Evolutionary conservation across 2,329 filamentous ascomycete species (phyloP).

Genomic region (Colletotrichum sp.): DNA sequence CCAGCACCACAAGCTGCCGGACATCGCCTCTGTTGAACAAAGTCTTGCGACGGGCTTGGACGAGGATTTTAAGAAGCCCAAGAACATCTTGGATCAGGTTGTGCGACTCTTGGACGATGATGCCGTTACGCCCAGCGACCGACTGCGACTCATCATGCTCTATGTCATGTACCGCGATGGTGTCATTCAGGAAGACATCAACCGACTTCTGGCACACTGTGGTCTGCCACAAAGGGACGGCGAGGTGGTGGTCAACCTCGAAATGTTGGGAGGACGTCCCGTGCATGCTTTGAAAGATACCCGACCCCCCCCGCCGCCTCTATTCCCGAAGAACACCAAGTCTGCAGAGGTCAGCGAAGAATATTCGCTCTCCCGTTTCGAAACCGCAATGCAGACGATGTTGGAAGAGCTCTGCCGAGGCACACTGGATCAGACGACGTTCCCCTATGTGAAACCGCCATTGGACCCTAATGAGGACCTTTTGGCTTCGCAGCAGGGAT

Average conservation of each 20-base stretch:
- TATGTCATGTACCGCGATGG: slow-evolving; percentile 89
- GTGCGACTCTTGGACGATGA: slow-evolving; percentile 90
- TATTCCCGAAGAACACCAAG: slow-evolving; percentile 74
- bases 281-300: slow-evolving; percentile 73
- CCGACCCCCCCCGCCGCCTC: slow-evolving; percentile 65
- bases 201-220: slow-evolving; percentile 84
- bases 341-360: slow-evolving; percentile 69
- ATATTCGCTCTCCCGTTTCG: slow-evolving; percentile 85
- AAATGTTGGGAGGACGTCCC: slow-evolving; percentile 79
- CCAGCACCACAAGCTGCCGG: slow-evolving; percentile 80
- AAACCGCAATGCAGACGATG: slow-evolving; percentile 81
- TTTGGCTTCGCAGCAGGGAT: slow-evolving; percentile 66
- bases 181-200: slow-evolving; percentile 81
- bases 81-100: slow-evolving; percentile 84
- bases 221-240: slow-evolving; percentile 76
- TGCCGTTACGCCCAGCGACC: slow-evolving; percentile 71
- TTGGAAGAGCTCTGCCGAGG: slow-evolving; percentile 76
- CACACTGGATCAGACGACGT: slow-evolving; percentile 67
- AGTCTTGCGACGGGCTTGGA: slow-evolving; percentile 90
- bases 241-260: slow-evolving; percentile 77
- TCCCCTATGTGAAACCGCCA: slow-evolving; percentile 77
- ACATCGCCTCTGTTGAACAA: slow-evolving; percentile 89
- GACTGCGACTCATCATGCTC: slow-evolving; percentile 82
- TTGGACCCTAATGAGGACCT: slow-evolving; percentile 66
- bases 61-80: slow-evolving; percentile 90